These are phyloP conservation scores for Saturnispora silvae DNA, from an alignment of 805 yeast species.

Conservation along the genomic window DNA sequence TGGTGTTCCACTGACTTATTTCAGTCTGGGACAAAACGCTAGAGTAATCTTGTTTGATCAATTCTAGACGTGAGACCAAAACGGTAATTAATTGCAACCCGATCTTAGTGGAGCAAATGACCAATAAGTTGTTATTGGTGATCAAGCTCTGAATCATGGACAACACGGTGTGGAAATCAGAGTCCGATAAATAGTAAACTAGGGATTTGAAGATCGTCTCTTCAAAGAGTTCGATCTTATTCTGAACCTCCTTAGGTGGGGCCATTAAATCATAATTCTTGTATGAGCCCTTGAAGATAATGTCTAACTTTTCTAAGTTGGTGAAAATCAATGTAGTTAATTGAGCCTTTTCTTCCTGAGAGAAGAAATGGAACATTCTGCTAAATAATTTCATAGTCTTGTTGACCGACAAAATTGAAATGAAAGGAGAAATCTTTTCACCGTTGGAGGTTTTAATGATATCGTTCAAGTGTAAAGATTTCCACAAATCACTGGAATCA, in stretches of 20 bases:
- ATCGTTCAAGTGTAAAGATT: slow-evolving; percentile 63
- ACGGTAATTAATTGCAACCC: slow-evolving; percentile 85
- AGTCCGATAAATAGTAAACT: slow-evolving; percentile 74
- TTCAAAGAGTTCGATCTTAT: slow-evolving; percentile 68
- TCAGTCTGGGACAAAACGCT: slow-evolving; percentile 40
- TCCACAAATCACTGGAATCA: slow-evolving; percentile 53
- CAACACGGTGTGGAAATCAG: slow-evolving; percentile 69
- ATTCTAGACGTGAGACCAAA: slow-evolving; percentile 83
- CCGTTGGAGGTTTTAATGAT: slow-evolving; percentile 36
- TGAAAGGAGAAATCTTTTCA: slow-evolving; percentile 67
- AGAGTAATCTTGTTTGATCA: slow-evolving; percentile 71
- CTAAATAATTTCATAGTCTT: slow-evolving; percentile 86
- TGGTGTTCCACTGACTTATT: slow-evolving; percentile 60
- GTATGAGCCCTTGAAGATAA: slow-evolving; percentile 71
- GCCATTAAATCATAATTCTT: slow-evolving; percentile 39
- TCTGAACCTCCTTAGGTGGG: slow-evolving; percentile 43
- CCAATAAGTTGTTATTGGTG: slow-evolving; percentile 56
- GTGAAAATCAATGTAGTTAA: slow-evolving; percentile 70
- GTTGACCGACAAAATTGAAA: slow-evolving; percentile 70
- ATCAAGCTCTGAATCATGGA: slow-evolving; percentile 62
- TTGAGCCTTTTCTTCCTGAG: slow-evolving; percentile 65
- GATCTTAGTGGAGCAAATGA: slow-evolving; percentile 61
- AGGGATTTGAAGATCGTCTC: slow-evolving; percentile 73
- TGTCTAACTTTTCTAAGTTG: slow-evolving; percentile 68
- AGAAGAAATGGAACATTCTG: slow-evolving; percentile 74